Evolutionary conservation across 495 filamentous ascomycete genomes (phyloP), one percentile per base, ranked within the genome.

Genomic region (Tirmania nivea): DNA sequence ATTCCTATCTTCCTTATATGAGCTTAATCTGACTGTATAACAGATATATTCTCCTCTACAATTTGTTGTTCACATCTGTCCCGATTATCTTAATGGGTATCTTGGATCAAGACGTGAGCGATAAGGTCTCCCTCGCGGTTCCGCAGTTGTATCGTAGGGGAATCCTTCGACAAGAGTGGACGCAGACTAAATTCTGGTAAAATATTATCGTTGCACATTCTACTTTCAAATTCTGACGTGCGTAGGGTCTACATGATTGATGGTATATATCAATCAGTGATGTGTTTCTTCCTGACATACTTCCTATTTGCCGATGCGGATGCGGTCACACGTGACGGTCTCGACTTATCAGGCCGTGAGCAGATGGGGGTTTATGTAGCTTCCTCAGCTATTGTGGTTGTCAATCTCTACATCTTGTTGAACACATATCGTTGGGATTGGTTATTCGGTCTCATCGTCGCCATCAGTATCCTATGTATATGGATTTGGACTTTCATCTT

Each of bases 341-440:
- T 79, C 12, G 75, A 78, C 52, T 69, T 96, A 36, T 72, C 72
- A 52, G 88, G 94, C 62, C 75, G 80, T 52, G 75, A 77, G 50
- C 79, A 87, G 51, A 79, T 99, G 61, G 92, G 92, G 54, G 71
- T 82, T 51, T 85, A 86, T 60, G 75, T 95, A 53, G 86, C 78
- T 3, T 75, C 78, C 51, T 83, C 81, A 51, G 77, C 84, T 12
- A 78, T 92, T 48, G 71, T 94, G 60, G 80, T 79, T 47, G 90
- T 93, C 68, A 99, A 99, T 64, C 65, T 79, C 53, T 99, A 96
- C 70, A 81, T 99, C 60, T 70, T 96, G 57, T 75, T 99, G 69
- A 99, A 99, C 66, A 88, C 83, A 6, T 96, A 90, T 66, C 74
- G 87, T 54, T 96, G 92, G 92, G 92, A 99, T 66, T 96, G 89